A percentile compares a stretch with the other conserved stretches of the same genome.
phyloP scores from a whole-genome alignment of 2,329 filamentous ascomycete genomes.

The Davidsoniella virescens region DNA sequence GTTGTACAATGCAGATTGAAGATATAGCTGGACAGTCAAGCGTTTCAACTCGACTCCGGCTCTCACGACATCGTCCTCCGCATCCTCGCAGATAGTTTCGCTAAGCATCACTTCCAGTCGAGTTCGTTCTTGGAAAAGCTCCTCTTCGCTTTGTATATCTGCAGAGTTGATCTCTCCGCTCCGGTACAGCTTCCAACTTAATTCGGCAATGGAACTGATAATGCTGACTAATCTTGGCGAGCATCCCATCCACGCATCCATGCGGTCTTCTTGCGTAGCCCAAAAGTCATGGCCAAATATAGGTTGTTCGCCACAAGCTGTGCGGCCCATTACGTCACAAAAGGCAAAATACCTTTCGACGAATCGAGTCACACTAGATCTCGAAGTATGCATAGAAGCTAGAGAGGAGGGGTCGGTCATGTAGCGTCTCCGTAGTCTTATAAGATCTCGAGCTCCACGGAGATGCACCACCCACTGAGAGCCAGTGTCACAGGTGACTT shows the following conservation, averaged over 20 bases:
- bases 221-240: constrained; percentile 26
- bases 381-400: neutral
- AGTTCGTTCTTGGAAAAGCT: no score
- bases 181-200: constrained; percentile 21
- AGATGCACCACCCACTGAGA: constrained; percentile 28
- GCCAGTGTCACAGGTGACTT: constrained; percentile 21
- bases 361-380: constrained; percentile 10
- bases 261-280: constrained; percentile 21
- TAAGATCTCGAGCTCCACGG: constrained; percentile 27
- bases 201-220: constrained; percentile 25
- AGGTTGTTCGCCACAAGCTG: constrained; percentile 26
- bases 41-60: constrained; percentile 26
- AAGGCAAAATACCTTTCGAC: constrained; percentile 29
- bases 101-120: no score
- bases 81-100: neutral
- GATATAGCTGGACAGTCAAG: constrained; percentile 24
- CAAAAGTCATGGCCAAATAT: constrained; percentile 28
- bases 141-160: no score
- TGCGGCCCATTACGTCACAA: constrained; percentile 30
- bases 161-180: constrained; percentile 13
- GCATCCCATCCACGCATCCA: constrained; percentile 29
- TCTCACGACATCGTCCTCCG: constrained; percentile 19
- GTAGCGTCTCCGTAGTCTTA: constrained; percentile 16
- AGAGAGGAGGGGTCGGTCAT: constrained; percentile 15
- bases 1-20: constrained; percentile 26